Base-by-base conservation (phyloP, 768 basidiomycete genomes). In the Trametes punicea region DNA sequence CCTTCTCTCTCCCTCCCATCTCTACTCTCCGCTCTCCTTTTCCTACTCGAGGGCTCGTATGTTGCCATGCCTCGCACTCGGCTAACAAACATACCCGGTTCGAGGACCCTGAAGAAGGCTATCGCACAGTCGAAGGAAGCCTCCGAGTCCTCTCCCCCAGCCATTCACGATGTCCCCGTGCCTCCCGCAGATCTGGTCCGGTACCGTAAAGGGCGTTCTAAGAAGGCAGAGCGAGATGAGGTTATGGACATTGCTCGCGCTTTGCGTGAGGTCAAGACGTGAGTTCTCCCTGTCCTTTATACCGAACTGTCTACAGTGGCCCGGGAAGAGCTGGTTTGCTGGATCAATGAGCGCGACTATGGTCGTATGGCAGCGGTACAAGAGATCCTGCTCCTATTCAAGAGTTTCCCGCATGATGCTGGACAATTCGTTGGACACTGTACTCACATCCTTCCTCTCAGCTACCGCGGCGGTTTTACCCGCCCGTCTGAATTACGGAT, bases 181-280 rank as follows among this genome's bases (percentile, higher is more conserved):
- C 42, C 40, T 6, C 25, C 41, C 6, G 13, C 40, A 2, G 38
- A 34, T 23, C 13, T 25, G 30, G 11, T 6, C 8, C 23, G 29
- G 13, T 21, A 15, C 8, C 2, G 31, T 8, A 15, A 30, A n/a
- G 6, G 25, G 3, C 44, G 44, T 7, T 4, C 20, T 0, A 31
- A 25, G 30, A 77, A 77, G 66, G 73, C 75, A 2, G 76, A 77
- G 56, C 70, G 74, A 33, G 75, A 76, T 50, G 76, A 77, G 64
- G 70, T 72, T 36, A 70, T 72, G 58, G 70, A 74, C 51, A 62
- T 77, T 20, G 71, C 71, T 20, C 58, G 55, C n/a, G 60, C 65
- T 2, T 45, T 77, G 21, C 75, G 73, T 2, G 70, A 68, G 7
- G 67, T 67, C 33, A 74, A 71, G 60, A 70, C 69, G 75, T 75